A percentile compares a stretch with the other conserved stretches of the same genome.
These are phyloP conservation scores for Oryza punctata DNA, from an alignment of 176 grass and related monocot genomes.

Conservation along the genomic window DNA sequence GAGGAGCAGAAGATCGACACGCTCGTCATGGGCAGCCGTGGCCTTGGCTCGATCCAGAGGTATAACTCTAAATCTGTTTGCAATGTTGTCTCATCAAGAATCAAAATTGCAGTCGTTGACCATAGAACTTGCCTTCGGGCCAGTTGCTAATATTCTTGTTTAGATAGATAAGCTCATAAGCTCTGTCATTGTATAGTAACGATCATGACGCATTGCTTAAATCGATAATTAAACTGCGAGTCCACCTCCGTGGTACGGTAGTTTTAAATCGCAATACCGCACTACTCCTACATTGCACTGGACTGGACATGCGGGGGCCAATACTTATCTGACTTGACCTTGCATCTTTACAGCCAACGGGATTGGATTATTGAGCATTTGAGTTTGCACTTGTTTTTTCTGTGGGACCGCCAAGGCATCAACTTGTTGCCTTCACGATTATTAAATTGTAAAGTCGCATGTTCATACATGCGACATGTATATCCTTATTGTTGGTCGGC, in stretches of 20 bases:
- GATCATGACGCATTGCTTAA: neutral
- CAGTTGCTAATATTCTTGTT: neutral
- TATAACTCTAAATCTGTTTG: neutral
- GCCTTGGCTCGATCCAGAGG: slow-evolving; percentile 82
- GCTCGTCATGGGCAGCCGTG: slow-evolving; percentile 88
- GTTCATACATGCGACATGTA: neutral
- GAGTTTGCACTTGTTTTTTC: slow-evolving; percentile 9
- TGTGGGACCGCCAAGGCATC: neutral
- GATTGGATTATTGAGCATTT: neutral
- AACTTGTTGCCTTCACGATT: neutral
- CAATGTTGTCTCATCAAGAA: neutral
- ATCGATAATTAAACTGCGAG: neutral
- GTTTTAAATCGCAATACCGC: slow-evolving; percentile 11
- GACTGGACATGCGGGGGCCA: neutral
- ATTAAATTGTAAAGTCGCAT: neutral
- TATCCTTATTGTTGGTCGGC: neutral
- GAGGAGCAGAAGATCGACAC: slow-evolving; percentile 68
- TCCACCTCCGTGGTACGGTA: neutral
- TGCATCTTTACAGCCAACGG: neutral
- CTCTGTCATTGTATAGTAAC: neutral
- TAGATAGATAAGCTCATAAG: neutral
- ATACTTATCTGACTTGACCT: neutral
- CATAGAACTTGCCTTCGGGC: neutral
- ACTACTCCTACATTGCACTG: neutral
- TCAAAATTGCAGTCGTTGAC: neutral